Base-by-base conservation (phyloP, 208 protist species). In the Leishmania tarentolae region DNA sequence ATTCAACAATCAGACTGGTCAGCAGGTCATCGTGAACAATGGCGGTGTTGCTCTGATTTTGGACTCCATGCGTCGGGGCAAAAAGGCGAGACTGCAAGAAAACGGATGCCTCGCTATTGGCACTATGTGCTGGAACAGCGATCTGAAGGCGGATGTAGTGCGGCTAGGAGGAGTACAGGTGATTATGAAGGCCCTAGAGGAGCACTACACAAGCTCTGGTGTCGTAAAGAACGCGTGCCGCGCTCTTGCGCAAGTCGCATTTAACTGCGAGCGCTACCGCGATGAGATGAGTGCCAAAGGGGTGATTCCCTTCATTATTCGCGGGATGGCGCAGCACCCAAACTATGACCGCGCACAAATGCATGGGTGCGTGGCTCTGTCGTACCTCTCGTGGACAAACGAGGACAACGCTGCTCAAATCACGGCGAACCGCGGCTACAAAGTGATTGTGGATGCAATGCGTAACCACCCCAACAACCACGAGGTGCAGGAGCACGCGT, bases 71-170 rank as follows among this genome's bases (percentile, higher is more conserved):
- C 85, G 91, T 17, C 68, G 75, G 11, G 92, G 92, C 59, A 94
- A 88, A 83, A 94, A 93, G 76, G 85, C 95, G 28, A 88, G 92
- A 35, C 79, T 98, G 68, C 92, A 97, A 76, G 94, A 98, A 73
- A 97, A 96, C 78, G 91, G 91, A 21, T 97, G 94, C 86, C 84
- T 98, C 35, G 93, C 91, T 1, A 91, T 98, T 70, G 95, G 95
- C 71, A 97, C 95, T 63, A 96, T 98, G 93, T 97, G 94, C 86
- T 98, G 95, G 94, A 97, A 97, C 85, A 92, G 85, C 80, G 93
- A 97, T 69, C 87, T 97, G 40, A 98, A 98, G 84, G 89, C 93
- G 15, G 95, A 97, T 46, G 92, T 98, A 6, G 93, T 97, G 76
- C 89, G 89, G 0, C 81, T 92, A 0, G 93, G 90, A 44, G 95